Percentiles rank a stretch among this genome's conserved stretches.
Conservation (phyloP, 1,284 basidiomycete species). For the Binderoboletus segoi region DNA sequence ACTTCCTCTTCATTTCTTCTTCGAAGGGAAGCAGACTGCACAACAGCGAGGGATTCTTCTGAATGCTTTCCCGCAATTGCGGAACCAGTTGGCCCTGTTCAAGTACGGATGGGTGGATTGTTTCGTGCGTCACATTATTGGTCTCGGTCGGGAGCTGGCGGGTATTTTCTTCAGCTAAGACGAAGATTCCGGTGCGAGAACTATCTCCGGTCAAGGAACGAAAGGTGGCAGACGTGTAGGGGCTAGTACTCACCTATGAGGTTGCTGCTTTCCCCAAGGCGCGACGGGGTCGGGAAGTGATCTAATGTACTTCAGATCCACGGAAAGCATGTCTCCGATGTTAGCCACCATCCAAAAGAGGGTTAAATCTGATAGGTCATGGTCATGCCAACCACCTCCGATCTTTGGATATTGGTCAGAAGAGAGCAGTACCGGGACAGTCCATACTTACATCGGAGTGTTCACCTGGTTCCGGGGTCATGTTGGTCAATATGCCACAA, state of each 20-base stretch:
- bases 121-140: constrained; percentile 57
- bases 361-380: constrained; percentile 68
- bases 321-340: constrained; percentile 53
- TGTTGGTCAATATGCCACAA: neutral
- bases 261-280: constrained; percentile 60
- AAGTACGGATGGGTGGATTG: constrained; percentile 61
- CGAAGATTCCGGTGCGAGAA: constrained; percentile 55
- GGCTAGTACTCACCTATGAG: constrained; percentile 57
- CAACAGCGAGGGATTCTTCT: constrained; percentile 48
- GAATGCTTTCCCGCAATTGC: constrained; percentile 40
- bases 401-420: constrained; percentile 44
- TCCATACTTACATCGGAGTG: constrained; percentile 58
- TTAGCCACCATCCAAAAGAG: constrained; percentile 70
- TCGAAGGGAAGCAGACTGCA: constrained; percentile 53
- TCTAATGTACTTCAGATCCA: constrained; percentile 57
- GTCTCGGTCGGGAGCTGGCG: constrained; percentile 51
- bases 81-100: constrained; percentile 44
- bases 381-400: constrained; percentile 66
- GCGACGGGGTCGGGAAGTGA: constrained; percentile 53
- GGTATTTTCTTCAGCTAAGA: constrained; percentile 43
- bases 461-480: constrained; percentile 41
- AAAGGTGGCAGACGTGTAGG: neutral
- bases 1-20: constrained; percentile 47
- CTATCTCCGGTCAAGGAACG: constrained; percentile 35
- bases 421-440: neutral